Base-by-base conservation (phyloP, 2,329 filamentous ascomycete species). In the Pseudocercospora crystallina region DNA sequence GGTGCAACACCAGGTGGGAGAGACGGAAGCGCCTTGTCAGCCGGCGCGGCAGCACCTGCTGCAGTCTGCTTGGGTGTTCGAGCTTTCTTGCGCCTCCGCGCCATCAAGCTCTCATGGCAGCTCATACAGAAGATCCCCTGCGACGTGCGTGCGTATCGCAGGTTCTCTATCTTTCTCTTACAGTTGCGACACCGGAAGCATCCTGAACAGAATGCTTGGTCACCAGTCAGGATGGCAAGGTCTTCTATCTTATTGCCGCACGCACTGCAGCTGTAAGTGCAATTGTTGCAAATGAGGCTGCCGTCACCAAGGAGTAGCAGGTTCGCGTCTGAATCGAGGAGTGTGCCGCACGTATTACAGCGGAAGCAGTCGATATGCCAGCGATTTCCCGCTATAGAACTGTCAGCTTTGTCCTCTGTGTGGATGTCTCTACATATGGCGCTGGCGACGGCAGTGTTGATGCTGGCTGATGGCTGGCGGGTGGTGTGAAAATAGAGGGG, bases 101-200 rank as follows among this genome's bases (percentile, higher is more conserved):
- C 90, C 90, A 97, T 97, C 46, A 99, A 75, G 26, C 90, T 94
- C 72, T 99, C 94, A 68, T 99, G 94, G 69, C 94, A 99, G 66
- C 86, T 90, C 94, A 99, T 99, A 75, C 94, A 99, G 69, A 99
- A 97, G 63, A 99, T 99, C 54, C 94, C 94, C 72, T 97, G 94
- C 7, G 92, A 96, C 1, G 94, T 99, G 66, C 94, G 85, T 47
- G 94, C 94, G 82, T 97, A 99, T 69, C 92, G 86, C 58, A 99
- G 79, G 69, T 99, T 99, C 73, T 99, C 94, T 54, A 99, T 99
- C 77, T 96, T 96, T 69, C 89, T 85, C 77, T 97, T 99, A 79
- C 94, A 99, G 71, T 97, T 99, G 64, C 94, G 83, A 75, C 94
- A 99, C 64, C 91, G 84, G 76, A 99, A 99, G 74, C 94, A 99